Base-by-base conservation (phyloP, 257 asterid species). In the Eucommia ulmoides region DNA sequence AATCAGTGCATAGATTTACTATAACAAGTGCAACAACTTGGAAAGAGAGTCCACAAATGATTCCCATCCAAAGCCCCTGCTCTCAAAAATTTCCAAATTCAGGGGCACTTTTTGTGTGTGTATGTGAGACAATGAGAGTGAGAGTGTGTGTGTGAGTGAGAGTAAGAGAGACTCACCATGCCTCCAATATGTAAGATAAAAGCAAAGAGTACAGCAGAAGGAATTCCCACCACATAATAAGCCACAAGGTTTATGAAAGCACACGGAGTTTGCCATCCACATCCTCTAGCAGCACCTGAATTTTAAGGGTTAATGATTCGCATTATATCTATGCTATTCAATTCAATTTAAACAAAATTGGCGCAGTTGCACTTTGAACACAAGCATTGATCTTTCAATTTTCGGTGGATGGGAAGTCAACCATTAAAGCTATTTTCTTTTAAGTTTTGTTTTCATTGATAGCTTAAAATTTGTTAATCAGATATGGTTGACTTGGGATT, bases 51-150 rank as follows among this genome's bases (percentile, higher is more conserved):
- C 77, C 86, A 50, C 76, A 67, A 20, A 84, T 72, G 57, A 84
- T 84, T 29, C 94, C 88, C 58, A 67, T 67, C 94, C 94, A 84
- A 51, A 80, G 83, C 18, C 92, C 94, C 92, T 80, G 42, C 20
- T 52, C 52, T 22, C 12, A 41, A 8, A 41, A 54, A 45, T 38
- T 35, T 17, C 24, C 41, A 51, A 53, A 18, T 52, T 29, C 7
- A 12, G 12, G 29, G 45, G 12, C 24, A 25, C 7, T 19, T 23
- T 11, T 41, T 12, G 18, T 45, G 23, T 24, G 12, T 3, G 17
- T 21, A 45, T n/a, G 22, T 21, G 54, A 24, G 14, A 0, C 23
- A 20, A 52, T 10, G 19, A 26, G 4, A 9, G 41, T 4, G 49
- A 3, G 52, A n/a, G 1, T 8, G 0, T 8, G 50, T 7, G 44